Evolutionary conservation across 2,329 filamentous ascomycete genomes (phyloP).

Genomic region (Ophiocordyceps unilateralis): DNA sequence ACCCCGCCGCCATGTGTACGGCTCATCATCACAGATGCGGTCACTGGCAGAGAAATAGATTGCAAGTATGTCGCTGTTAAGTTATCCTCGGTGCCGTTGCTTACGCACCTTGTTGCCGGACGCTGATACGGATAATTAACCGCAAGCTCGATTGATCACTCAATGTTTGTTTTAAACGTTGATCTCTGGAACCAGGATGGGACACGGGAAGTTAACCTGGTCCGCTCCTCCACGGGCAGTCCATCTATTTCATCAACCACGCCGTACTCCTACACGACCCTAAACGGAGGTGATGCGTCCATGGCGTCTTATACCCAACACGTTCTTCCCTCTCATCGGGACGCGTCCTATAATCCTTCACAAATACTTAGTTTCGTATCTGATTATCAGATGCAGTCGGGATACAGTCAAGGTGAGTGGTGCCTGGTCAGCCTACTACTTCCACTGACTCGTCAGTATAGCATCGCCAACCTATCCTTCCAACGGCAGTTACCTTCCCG

Average conservation of each 20-base stretch:
- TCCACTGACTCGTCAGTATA: constrained; percentile 1
- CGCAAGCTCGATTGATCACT: constrained; percentile 18
- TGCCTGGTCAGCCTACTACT: neutral
- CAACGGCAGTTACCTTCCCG: constrained; percentile 16
- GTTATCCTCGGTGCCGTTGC: neutral
- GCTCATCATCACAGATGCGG: constrained; percentile 58
- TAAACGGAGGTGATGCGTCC: constrained; percentile 21
- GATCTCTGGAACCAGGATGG: constrained; percentile 52
- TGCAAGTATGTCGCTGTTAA: constrained; percentile 46
- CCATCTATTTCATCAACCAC: constrained; percentile 72
- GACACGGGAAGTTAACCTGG: constrained; percentile 46
- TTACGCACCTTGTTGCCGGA: neutral
- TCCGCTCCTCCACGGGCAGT: constrained; percentile 43
- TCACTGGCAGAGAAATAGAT: constrained; percentile 65
- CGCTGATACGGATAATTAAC: neutral
- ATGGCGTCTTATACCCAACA: constrained; percentile 15
- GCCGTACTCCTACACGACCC: constrained; percentile 49
- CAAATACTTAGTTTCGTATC: constrained; percentile 13
- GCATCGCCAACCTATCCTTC: constrained; percentile 12
- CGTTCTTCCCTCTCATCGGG: constrained; percentile 20
- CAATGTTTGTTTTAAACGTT: constrained; percentile 40
- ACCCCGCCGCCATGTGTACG: constrained; percentile 87
- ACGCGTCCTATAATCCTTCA: constrained; percentile 14
- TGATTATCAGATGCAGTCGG: constrained; percentile 14
- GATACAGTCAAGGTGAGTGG: constrained; percentile 15